Conservation (phyloP, 192 early-diverging fungal species). For the Podila horticola region DNA sequence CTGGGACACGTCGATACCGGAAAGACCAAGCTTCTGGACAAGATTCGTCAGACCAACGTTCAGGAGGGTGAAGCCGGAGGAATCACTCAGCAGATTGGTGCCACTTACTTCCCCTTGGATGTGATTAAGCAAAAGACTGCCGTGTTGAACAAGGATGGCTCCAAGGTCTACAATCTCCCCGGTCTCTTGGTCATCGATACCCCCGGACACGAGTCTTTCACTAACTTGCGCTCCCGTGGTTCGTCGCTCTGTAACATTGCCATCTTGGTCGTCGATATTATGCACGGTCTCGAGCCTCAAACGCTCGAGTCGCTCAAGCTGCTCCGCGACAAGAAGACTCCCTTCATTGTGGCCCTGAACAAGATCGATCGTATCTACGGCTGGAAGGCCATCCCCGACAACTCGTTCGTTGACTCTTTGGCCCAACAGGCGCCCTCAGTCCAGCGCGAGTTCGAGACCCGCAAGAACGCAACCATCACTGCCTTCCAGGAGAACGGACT, state of each 20-base stretch:
- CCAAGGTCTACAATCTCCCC: slow-evolving; percentile 80
- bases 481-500: slow-evolving; percentile 97
- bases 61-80: slow-evolving; percentile 99
- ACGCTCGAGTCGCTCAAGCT: slow-evolving; percentile 95
- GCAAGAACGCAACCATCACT: slow-evolving; percentile 78
- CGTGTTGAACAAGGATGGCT: slow-evolving; percentile 69
- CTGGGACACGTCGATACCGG: slow-evolving; percentile 99
- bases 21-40: slow-evolving; percentile 95
- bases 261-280: slow-evolving; percentile 98
- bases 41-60: slow-evolving; percentile 99
- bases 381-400: slow-evolving; percentile 89
- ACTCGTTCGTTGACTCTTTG: slow-evolving; percentile 83
- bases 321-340: slow-evolving; percentile 92
- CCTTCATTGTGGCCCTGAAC: slow-evolving; percentile 98
- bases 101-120: slow-evolving; percentile 98
- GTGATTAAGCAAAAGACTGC: slow-evolving; percentile 94
- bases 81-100: slow-evolving; percentile 99
- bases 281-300: slow-evolving; percentile 99
- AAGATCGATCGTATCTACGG: slow-evolving; percentile 98
- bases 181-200: slow-evolving; percentile 98
- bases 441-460: slow-evolving; percentile 86
- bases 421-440: slow-evolving; percentile 76
- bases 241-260: slow-evolving; percentile 99
- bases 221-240: slow-evolving; percentile 94
- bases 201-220: slow-evolving; percentile 99